These are phyloP conservation scores for Sonneratia alba DNA, from an alignment of 345 rosid genomes.

Conservation along the genomic window DNA sequence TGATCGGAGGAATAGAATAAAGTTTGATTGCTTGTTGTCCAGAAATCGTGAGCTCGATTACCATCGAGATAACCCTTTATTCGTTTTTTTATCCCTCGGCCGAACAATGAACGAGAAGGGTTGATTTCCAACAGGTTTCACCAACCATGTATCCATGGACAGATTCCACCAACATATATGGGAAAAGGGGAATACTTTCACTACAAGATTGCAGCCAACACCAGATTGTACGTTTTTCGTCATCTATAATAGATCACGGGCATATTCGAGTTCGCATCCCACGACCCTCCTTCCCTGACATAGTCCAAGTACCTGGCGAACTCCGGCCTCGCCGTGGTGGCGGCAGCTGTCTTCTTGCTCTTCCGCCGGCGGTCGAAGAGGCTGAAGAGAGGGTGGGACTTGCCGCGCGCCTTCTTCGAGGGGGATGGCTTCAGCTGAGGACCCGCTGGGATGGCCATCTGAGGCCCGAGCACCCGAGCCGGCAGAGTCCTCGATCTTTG, in stretches of 20 bases:
- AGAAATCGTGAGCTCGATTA: too few species aligned
- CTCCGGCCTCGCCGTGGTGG: constrained; percentile 52
- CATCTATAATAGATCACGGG: constrained; percentile 43
- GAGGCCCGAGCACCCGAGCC: constrained; percentile 17
- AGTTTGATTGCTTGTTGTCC: too few species aligned
- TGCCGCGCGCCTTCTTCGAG: constrained; percentile 20
- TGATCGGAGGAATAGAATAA: too few species aligned
- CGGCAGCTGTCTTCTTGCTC: constrained; percentile 30
- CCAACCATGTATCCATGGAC: too few species aligned
- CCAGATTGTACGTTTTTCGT: neutral
- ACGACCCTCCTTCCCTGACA: constrained; percentile 59
- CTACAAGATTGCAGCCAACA: too few species aligned
- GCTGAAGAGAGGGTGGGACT: constrained; percentile 52
- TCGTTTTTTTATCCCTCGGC: too few species aligned
- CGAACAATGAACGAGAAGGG: too few species aligned
- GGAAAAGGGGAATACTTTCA: too few species aligned
- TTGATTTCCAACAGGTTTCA: too few species aligned
- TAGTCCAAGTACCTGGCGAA: constrained; percentile 61
- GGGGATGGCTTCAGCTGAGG: constrained; percentile 10
- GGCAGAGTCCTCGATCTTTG: constrained; percentile 46
- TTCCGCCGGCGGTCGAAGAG: constrained; percentile 40
- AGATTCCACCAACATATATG: too few species aligned
- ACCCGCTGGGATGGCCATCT: constrained; percentile 6
- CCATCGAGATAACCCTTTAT: too few species aligned
- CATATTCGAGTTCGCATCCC: constrained; percentile 40